These are phyloP conservation scores for Phytophthora citricola DNA, from an alignment of 352 stramenopile genomes.

Conservation along the genomic window DNA sequence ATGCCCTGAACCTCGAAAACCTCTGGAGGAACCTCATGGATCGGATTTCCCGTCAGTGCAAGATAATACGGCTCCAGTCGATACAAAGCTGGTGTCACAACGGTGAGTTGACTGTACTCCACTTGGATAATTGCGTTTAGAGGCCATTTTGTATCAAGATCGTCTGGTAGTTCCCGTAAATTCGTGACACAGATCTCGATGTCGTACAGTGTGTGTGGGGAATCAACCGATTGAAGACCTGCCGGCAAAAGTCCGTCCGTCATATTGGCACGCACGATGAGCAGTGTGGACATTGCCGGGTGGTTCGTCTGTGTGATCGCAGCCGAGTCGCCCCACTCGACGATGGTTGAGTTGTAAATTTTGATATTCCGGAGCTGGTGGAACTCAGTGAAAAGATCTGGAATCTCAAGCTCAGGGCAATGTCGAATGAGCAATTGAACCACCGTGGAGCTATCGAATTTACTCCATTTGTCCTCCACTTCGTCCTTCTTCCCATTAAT, in stretches of 20 bases:
- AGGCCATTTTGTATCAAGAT: slow-evolving; percentile 48
- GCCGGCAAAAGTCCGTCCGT: slow-evolving; percentile 35
- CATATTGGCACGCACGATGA: slow-evolving; percentile 46
- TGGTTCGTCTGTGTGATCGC: slow-evolving; percentile 31
- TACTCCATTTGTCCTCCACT: slow-evolving; percentile 19
- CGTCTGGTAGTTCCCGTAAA: slow-evolving; percentile 35
- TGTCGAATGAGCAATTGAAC: slow-evolving; percentile 45
- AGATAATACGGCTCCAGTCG: slow-evolving; percentile 27
- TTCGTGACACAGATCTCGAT: slow-evolving; percentile 55
- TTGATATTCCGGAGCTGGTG: slow-evolving; percentile 37
- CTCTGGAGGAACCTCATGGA: slow-evolving; percentile 13
- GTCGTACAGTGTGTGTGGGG: slow-evolving; percentile 40
- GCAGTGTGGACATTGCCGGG: slow-evolving; percentile 34
- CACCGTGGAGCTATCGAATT: slow-evolving; percentile 35
- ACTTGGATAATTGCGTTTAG: slow-evolving; percentile 24
- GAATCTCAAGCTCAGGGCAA: slow-evolving; percentile 39
- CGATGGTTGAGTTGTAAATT: slow-evolving; percentile 50
- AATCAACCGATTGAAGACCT: slow-evolving; percentile 42
- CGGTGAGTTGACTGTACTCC: slow-evolving; percentile 28
- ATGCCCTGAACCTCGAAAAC: not conserved
- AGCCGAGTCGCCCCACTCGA: slow-evolving; percentile 30
- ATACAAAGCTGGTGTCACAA: slow-evolving; percentile 20
- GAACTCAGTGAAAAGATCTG: slow-evolving; percentile 33
- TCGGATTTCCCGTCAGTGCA: slow-evolving; percentile 35
- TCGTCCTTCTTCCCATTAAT: slow-evolving; percentile 28